Evolutionary conservation across 2,329 filamentous ascomycete species (phyloP).

Genomic region (Cryoendolithus antarcticus): DNA sequence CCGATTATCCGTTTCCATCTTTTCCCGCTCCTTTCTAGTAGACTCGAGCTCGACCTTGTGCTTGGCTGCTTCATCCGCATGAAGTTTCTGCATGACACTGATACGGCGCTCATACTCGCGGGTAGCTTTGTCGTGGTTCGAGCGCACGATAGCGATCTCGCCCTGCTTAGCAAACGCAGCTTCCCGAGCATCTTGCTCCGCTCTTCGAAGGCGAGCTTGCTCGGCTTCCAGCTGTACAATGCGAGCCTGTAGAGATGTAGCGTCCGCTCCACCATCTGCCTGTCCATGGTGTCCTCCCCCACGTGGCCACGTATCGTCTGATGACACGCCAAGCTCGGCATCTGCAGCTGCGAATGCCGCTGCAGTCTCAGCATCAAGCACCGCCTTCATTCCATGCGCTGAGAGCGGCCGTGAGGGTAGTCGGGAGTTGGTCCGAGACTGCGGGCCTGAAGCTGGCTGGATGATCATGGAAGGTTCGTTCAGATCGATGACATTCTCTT

Average conservation of each 20-base stretch:
- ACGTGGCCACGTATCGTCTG: slow-evolving; percentile 6
- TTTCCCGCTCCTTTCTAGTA: slow-evolving; percentile 52
- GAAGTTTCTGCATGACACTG: slow-evolving; percentile 47
- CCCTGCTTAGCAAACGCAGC: slow-evolving; percentile 53
- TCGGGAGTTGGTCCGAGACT: background rate
- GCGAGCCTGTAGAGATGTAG: slow-evolving; percentile 27
- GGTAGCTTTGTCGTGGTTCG: slow-evolving; percentile 50
- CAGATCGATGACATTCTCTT: slow-evolving; percentile 34
- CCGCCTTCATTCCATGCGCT: background rate
- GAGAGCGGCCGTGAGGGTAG: slow-evolving; percentile 1
- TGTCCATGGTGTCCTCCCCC: slow-evolving; percentile 13
- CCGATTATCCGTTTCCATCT: slow-evolving; percentile 54
- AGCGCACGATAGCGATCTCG: slow-evolving; percentile 61
- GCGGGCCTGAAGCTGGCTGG: slow-evolving; percentile 12
- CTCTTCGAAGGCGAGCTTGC: slow-evolving; percentile 24
- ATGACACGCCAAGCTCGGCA: slow-evolving; percentile 16
- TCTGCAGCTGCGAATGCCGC: slow-evolving; percentile 22
- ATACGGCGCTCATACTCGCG: slow-evolving; percentile 54
- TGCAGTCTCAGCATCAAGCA: slow-evolving; percentile 16
- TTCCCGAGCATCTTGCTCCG: slow-evolving; percentile 30
- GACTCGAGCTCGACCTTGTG: slow-evolving; percentile 53
- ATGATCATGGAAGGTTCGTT: slow-evolving; percentile 25
- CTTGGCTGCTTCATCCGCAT: slow-evolving; percentile 51
- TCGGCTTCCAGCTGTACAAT: slow-evolving; percentile 36
- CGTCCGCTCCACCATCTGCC: slow-evolving; percentile 9